These are phyloP conservation scores for Corynespora cassiicola DNA, from an alignment of 2,329 filamentous ascomycete species.

Conservation along the genomic window DNA sequence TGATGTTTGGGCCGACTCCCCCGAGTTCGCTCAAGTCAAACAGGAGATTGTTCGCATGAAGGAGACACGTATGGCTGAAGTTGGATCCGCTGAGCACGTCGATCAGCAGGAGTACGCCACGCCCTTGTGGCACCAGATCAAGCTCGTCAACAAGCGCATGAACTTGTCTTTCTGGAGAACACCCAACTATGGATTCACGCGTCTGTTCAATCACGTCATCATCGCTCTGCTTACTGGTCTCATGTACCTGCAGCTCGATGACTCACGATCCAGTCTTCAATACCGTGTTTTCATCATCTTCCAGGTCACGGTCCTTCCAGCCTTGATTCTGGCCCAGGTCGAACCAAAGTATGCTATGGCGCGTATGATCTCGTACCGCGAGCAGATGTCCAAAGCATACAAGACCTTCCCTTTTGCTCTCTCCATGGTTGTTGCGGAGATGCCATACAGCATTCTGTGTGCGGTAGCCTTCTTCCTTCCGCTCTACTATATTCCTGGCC, in stretches of 20 bases:
- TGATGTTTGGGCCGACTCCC: conserved; percentile 77
- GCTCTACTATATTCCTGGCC: conserved; percentile 83
- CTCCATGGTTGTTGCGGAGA: conserved; percentile 80
- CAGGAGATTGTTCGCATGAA: conserved; percentile 72
- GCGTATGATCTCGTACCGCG: conserved; percentile 83
- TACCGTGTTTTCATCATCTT: conserved; percentile 91
- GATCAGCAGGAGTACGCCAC: conserved; percentile 82
- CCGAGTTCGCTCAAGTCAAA: conserved; percentile 72
- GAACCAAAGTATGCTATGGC: conserved; percentile 84
- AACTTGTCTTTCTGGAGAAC: conserved; percentile 84
- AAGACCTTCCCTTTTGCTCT: conserved; percentile 78
- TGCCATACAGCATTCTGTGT: conserved; percentile 84
- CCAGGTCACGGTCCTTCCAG: conserved; percentile 84
- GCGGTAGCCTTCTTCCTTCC: conserved; percentile 82
- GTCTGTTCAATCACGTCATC: conserved; percentile 82
- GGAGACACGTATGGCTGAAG: conserved; percentile 60
- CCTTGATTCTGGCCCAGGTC: conserved; percentile 82
- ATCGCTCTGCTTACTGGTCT: conserved; percentile 81
- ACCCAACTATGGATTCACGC: conserved; percentile 87
- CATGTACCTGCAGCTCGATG: conserved; percentile 77
- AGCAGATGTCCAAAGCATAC: conserved; percentile 87
- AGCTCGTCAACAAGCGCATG: conserved; percentile 73
- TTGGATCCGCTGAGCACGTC: conserved; percentile 50
- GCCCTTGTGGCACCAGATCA: conserved; percentile 79
- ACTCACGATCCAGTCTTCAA: conserved; percentile 78